phyloP scores from a whole-genome alignment of 352 stramenopile species.

The Phytopythium chamaehyphon region DNA sequence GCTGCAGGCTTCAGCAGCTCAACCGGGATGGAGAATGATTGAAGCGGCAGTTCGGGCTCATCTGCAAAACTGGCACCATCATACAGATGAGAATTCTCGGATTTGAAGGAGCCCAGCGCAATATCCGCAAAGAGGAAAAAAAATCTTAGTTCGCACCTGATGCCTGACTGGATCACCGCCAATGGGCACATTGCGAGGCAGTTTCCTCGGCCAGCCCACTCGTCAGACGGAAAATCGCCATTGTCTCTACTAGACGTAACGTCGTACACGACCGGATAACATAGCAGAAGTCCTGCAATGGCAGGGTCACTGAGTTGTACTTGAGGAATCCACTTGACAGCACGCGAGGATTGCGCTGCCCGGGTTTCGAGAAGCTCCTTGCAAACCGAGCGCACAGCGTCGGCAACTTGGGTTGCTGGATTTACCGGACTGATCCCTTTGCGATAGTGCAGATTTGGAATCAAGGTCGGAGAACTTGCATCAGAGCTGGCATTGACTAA shows the following conservation, averaged over 20 bases:
- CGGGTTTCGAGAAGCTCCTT: constrained; percentile 1
- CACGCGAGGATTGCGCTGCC: constrained; percentile 1
- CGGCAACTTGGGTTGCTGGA: not conserved
- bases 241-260: constrained; percentile 6
- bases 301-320: constrained; percentile 17
- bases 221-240: not conserved
- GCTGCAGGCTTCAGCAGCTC: constrained; percentile 15
- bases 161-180: constrained; percentile 19
- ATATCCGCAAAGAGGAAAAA: constrained; percentile 1
- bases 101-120: not conserved
- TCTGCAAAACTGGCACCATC: constrained; percentile 6
- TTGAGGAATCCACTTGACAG: constrained; percentile 16
- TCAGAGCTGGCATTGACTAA: constrained; percentile 33
- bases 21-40: constrained; percentile 53
- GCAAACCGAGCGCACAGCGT: not conserved
- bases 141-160: constrained; percentile 14
- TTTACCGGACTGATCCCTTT: not conserved
- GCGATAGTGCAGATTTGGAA: not conserved
- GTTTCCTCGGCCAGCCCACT: constrained; percentile 36
- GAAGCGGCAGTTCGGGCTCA: constrained; percentile 20
- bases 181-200: constrained; percentile 53
- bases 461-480: constrained; percentile 6
- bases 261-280: constrained; percentile 43
- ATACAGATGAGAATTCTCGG: not conserved
- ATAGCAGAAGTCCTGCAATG: constrained; percentile 36